Percentiles rank a stretch among this genome's conserved stretches.
phyloP scores from a whole-genome alignment of 2,329 filamentous ascomycete species.

The Claviceps africana region DNA sequence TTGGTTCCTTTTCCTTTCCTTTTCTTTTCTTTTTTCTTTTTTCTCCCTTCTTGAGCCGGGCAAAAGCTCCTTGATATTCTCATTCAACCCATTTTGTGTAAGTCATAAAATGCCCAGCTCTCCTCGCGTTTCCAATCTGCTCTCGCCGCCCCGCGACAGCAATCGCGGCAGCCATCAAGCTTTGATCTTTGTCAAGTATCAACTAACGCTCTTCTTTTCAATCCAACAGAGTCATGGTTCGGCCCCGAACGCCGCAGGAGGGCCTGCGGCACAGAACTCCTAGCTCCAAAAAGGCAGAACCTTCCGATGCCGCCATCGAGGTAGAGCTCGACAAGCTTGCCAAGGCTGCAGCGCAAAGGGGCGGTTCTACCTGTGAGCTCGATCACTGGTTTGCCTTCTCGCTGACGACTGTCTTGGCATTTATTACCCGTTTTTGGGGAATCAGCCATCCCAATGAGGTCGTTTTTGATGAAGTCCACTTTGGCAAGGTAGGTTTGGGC shows the following conservation, averaged over 20 bases:
- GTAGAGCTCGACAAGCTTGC: constrained; percentile 37
- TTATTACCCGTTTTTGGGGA: constrained; percentile 87
- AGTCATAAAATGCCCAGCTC: not conserved
- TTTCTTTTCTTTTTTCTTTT: not conserved
- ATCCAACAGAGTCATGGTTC: constrained; percentile 26
- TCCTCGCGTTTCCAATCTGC: not conserved
- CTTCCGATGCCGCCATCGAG: constrained; percentile 25
- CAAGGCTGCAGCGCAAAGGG: constrained; percentile 21
- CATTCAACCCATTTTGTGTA: not conserved
- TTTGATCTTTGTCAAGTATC: not conserved
- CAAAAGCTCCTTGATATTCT: not conserved
- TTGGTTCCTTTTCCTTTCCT: not conserved
- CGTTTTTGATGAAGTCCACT: constrained; percentile 98
- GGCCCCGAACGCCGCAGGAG: constrained; percentile 38
- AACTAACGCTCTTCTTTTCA: constrained; percentile 6
- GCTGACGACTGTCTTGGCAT: constrained; percentile 70
- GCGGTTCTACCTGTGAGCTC: constrained; percentile 45
- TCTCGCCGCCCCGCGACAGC: not conserved
- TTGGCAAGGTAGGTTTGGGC: constrained; percentile 68
- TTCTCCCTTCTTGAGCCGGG: not conserved
- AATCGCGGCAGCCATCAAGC: not conserved
- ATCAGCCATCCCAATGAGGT: constrained; percentile 93
- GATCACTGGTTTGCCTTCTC: constrained; percentile 70
- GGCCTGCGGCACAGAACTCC: constrained; percentile 46
- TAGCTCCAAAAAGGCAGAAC: constrained; percentile 33